Conservation (phyloP, 768 basidiomycete genomes). For the Suillus plorans region DNA sequence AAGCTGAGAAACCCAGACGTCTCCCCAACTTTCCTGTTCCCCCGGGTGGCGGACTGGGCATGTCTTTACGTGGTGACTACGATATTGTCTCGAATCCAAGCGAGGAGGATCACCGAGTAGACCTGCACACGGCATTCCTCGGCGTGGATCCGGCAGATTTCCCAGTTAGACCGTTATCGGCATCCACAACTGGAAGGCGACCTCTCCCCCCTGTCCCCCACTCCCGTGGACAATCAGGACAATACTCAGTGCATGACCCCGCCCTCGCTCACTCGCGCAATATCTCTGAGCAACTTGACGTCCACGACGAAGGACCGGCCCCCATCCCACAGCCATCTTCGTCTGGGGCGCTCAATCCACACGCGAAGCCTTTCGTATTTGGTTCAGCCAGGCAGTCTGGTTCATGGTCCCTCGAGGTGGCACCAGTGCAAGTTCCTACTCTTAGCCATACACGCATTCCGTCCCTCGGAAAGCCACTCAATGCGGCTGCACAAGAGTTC, state of each 20-base stretch:
- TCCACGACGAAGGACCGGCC: slow-evolving; percentile 19
- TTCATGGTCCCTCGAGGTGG: slow-evolving; percentile 32
- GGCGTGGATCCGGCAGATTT: slow-evolving; percentile 43
- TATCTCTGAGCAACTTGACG: slow-evolving; percentile 41
- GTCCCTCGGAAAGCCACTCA: slow-evolving; percentile 68
- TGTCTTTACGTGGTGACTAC: slow-evolving; percentile 46
- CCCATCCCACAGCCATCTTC: slow-evolving; percentile 17
- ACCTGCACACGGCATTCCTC: slow-evolving; percentile 42
- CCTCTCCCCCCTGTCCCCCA: slow-evolving; percentile 64
- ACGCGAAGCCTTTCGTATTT: slow-evolving; percentile 85
- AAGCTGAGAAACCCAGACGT: slow-evolving; percentile 64
- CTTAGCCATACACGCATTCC: slow-evolving; percentile 37
- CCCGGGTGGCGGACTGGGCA: slow-evolving; percentile 49
- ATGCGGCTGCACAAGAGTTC: slow-evolving; percentile 78
- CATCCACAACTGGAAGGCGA: slow-evolving; percentile 41
- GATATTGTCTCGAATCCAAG: slow-evolving; percentile 87
- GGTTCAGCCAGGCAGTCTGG: slow-evolving; percentile 42
- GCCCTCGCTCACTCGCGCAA: slow-evolving; percentile 63
- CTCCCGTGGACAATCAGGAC: slow-evolving; percentile 62
- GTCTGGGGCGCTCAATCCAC: slow-evolving; percentile 59
- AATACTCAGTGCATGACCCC: slow-evolving; percentile 61
- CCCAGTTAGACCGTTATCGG: slow-evolving; percentile 46
- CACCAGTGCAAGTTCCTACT: slow-evolving; percentile 38
- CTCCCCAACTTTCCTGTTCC: slow-evolving; percentile 81
- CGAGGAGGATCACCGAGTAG: slow-evolving; percentile 56